Percentiles rank a stretch among this genome's conserved stretches.
These are phyloP conservation scores for Globisporangium yorkense DNA, from an alignment of 352 stramenopile species.

Conservation along the genomic window DNA sequence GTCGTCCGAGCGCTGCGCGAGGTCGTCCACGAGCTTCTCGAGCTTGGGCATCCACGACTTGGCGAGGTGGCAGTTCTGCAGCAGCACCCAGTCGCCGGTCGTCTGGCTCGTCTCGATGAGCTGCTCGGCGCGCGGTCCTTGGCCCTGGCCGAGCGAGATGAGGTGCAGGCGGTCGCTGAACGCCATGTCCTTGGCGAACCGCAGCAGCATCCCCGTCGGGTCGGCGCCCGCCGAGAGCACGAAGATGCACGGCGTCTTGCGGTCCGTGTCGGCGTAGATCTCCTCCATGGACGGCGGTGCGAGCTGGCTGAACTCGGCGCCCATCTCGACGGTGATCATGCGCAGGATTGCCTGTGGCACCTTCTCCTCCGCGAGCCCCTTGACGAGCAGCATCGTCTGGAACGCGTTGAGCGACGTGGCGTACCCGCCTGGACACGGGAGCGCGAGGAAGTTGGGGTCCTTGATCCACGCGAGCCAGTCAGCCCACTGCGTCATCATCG, in stretches of 20 bases:
- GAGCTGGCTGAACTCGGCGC: constrained; percentile 79
- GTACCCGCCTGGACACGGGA: constrained; percentile 41
- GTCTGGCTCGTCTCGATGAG: constrained; percentile 84
- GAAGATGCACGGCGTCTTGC: constrained; percentile 92
- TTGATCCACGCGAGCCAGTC: constrained; percentile 61
- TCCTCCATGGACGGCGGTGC: constrained; percentile 88
- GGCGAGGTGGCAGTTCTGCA: constrained; percentile 94
- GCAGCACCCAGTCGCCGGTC: constrained; percentile 89
- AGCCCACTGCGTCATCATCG: constrained; percentile 47
- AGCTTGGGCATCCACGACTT: constrained; percentile 93
- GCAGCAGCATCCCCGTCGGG: constrained; percentile 90
- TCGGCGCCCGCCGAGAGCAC: constrained; percentile 90
- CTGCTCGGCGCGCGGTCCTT: constrained; percentile 86
- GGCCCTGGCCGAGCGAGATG: constrained; percentile 91
- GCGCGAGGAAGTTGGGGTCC: constrained; percentile 31
- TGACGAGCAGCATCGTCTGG: constrained; percentile 72
- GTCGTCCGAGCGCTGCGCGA: constrained; percentile 49
- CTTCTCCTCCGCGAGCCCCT: constrained; percentile 86
- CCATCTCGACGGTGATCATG: constrained; percentile 87
- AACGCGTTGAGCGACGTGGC: constrained; percentile 46
- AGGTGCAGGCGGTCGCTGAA: constrained; percentile 88
- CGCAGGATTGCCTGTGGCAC: constrained; percentile 77
- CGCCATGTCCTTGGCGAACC: constrained; percentile 87
- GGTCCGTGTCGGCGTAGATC: constrained; percentile 90
- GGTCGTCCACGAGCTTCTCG: constrained; percentile 88